Base-by-base conservation (phyloP, 192 early-diverging fungal species). In the Mortierella antarctica region DNA sequence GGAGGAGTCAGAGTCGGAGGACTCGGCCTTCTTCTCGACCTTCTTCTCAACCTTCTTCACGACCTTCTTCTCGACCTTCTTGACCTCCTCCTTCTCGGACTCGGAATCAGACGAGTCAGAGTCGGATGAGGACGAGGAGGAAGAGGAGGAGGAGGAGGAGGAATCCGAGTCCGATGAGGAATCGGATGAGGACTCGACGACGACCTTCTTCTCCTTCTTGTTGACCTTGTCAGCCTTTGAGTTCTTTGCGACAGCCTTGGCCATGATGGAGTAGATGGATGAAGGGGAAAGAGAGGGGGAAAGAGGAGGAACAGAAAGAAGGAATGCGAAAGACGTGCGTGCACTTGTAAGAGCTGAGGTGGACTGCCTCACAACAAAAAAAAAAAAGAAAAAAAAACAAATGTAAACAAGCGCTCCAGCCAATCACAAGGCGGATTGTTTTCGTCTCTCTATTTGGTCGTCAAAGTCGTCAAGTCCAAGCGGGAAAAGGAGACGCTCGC, bases 131-230 rank as follows among this genome's bases (percentile, higher is more conserved):
- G 82, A 85, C 54, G 79, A 78, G 17, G 83, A 85, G 56, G 57
- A 61, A 21, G 82, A 82, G 50, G 74, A 72, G 23, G 83, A 65
- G 40, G 55, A 70, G 6, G 70, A 67, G 59, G 65, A 62, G 54
- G 56, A 72, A 47, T 48, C 50, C 39, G 74, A 68, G 50, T 65
- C 64, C 59, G 82, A 85, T 58, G 50, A 63, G 51, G 62, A 74
- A 58, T 45, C 58, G 13, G 77, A 86, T 41, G 78, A 83, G 52
- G 54, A 54, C 41, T 73, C 63, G 31, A 67, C 53, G 57, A 80
- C 86, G 18, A 67, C 87, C 65, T 86, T 83, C 71, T 89, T 85
- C 67, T 85, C 86, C 83, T 90, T 90, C 70, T 84, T 87, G 67
- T 53, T 57, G 72, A 72, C 74, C 72, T 87, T 87, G 70, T 73